Percentiles rank a stretch among this genome's conserved stretches.
phyloP scores from a whole-genome alignment of 257 asterid genomes.

The Nicotiana otophora region DNA sequence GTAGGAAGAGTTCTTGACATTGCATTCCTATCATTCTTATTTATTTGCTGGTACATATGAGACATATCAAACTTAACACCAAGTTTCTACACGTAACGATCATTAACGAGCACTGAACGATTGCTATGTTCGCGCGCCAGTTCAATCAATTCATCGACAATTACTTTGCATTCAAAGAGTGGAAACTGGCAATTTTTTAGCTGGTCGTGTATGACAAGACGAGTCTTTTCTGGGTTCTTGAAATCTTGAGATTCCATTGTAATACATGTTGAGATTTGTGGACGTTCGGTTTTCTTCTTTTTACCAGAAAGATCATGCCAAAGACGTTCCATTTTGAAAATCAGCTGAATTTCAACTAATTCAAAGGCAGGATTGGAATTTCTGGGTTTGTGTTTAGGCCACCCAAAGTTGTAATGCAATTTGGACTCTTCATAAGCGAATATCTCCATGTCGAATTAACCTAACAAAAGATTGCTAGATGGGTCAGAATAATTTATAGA shows the following conservation, averaged over 20 bases:
- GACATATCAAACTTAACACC: neutral
- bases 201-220: neutral
- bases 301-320: neutral
- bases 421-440: neutral
- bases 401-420: neutral
- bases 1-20: neutral
- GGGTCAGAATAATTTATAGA: neutral
- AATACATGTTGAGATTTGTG: neutral
- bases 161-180: neutral
- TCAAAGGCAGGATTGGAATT: neutral
- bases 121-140: neutral
- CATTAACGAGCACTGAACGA: neutral
- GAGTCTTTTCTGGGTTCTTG: neutral
- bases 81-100: neutral
- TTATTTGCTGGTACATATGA: neutral
- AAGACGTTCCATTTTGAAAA: neutral
- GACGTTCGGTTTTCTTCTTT: neutral
- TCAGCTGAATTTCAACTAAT: neutral
- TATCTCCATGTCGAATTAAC: neutral
- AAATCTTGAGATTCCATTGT: neutral
- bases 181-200: neutral
- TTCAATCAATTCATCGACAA: neutral
- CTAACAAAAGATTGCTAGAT: neutral
- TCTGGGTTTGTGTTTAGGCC: neutral
- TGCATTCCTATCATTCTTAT: neutral